phyloP scores from a whole-genome alignment of 768 basidiomycete species.

The Lepiota venenata region DNA sequence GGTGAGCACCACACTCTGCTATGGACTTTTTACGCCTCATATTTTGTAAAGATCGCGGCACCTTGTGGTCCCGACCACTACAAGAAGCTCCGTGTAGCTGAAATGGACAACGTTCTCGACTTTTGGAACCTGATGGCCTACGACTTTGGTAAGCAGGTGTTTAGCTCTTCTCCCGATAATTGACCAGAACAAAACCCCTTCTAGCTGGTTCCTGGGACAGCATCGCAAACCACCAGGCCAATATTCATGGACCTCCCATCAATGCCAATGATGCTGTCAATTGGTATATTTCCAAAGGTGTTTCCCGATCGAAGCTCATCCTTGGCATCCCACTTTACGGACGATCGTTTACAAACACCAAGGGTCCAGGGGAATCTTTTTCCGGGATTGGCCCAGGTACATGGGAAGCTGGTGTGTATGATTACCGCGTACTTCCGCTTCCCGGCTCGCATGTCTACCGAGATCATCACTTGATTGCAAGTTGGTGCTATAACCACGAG shows the following conservation, averaged over 20 bases:
- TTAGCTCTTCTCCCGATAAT: background rate
- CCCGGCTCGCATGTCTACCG: conserved; percentile 62
- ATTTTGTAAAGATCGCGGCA: conserved; percentile 67
- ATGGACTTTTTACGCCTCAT: background rate
- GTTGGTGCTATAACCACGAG: conserved; percentile 78
- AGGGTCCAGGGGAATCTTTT: conserved; percentile 78
- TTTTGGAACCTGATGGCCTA: conserved; percentile 99
- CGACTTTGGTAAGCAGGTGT: conserved; percentile 59
- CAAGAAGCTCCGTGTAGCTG: conserved; percentile 67
- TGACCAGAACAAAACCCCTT: conserved; percentile 1
- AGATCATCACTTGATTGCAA: conserved; percentile 68
- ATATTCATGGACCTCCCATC: conserved; percentile 65
- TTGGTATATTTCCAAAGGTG: conserved; percentile 70
- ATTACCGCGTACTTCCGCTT: conserved; percentile 87
- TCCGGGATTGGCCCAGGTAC: conserved; percentile 81
- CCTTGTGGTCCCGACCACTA: conserved; percentile 91
- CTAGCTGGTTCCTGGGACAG: conserved; percentile 76
- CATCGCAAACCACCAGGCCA: conserved; percentile 81
- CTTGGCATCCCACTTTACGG: conserved; percentile 94
- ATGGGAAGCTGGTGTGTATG: conserved; percentile 92
- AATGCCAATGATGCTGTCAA: conserved; percentile 62
- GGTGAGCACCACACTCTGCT: conserved; percentile 37
- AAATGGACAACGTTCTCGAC: conserved; percentile 87
- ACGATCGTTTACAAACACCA: conserved; percentile 81
- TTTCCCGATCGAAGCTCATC: conserved; percentile 76